Evolutionary conservation across 305 asterid species (phyloP), one percentile per base, ranked within the genome.

Genomic region (Fraxinus paxiana): DNA sequence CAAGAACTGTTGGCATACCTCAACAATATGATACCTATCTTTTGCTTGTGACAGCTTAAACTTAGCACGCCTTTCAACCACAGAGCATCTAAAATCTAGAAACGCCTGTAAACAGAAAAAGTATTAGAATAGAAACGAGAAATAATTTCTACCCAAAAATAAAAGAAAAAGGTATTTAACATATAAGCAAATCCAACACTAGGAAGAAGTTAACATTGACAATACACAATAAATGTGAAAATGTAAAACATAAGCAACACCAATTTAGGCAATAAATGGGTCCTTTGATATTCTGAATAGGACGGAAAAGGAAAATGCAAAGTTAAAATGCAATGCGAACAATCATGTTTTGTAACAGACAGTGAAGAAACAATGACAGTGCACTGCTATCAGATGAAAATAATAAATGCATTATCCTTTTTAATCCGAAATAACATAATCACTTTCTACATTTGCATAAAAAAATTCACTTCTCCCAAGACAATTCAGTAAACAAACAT

Each of bases 81-180:
- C 98, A 17, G 97, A 90, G 85, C 97, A 94, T 86, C 99, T 90
- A 84, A 96, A 93, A 82, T 93, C 94, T 91, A 96, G 87, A 90
- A 96, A 96, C 41, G 97, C 97, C 99, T 96, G 96, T 86, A 81
- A 41, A 59, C 78, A 34, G 76, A 67, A 65, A 77, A 79, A 56
- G 6, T 31, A 78, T 73, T 69, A 75, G 54, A 79, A 80, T 35
- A 61, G 18, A 22, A 71, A 63, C 17, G 61, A 65, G 37, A 71
- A 41, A 17, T 9, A 13, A 28, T 31, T 69, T 28, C 9, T 31
- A 30, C 41, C 22, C 22, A 28, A 70, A 13, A 30, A 30, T 31
- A 28, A 56, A 74, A 67, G 77, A 54, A 65, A 10, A 20, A 26
- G 2, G 15, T 9, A 31, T 72, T 41, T 12, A 77, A 31, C 1